Evolutionary conservation across 345 rosid genomes (phyloP), one percentile per base, ranked within the genome.

Genomic region (Salix exigua): DNA sequence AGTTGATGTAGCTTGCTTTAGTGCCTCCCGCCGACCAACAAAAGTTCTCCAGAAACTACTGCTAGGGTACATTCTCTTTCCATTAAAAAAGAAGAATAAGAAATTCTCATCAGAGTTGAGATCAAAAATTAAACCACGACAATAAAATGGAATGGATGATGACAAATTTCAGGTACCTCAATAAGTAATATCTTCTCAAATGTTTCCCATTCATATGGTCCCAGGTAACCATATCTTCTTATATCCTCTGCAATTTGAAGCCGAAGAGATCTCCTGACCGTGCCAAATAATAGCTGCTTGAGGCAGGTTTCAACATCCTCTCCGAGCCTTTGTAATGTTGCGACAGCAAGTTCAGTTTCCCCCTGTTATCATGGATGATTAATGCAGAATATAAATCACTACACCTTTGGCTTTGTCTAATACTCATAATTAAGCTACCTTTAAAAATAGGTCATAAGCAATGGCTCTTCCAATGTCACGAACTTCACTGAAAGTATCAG

Each of bases 1-100:
- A 79, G 86, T 78, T 71, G 77, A 76, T 23, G 67, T 44, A 53
- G 68, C 87, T 66, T 78, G 74, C 82, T 37, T 83, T 65, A 79
- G 73, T 77, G 85, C 85, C 78, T 87, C 83, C 84, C 82, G 89
- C 71, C 88, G 91, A 53, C 84, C 86, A 82, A 68, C 82, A 87
- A 85, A 96, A 53, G 96, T 91, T 85, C 77, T 88, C 99, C 94
- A 88, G 85, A 96, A 96, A 78, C 91, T 83, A 83, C 88, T 87
- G 88, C 99, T 93, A 80, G 99, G 99, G 82, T 96, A 93, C 72
- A 93, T 90, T 87, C 97, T 89, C 99, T 96, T 87, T 83, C 78
- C 82, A 85, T 76, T 75, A 77, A 75, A 71, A 79, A 73, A 76
- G 66, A 72, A 48, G 30, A 78, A 79, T 74, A 71, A 76, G 46